These are phyloP conservation scores for Crucibulum laeve DNA, from an alignment of 768 basidiomycete species.

Conservation along the genomic window DNA sequence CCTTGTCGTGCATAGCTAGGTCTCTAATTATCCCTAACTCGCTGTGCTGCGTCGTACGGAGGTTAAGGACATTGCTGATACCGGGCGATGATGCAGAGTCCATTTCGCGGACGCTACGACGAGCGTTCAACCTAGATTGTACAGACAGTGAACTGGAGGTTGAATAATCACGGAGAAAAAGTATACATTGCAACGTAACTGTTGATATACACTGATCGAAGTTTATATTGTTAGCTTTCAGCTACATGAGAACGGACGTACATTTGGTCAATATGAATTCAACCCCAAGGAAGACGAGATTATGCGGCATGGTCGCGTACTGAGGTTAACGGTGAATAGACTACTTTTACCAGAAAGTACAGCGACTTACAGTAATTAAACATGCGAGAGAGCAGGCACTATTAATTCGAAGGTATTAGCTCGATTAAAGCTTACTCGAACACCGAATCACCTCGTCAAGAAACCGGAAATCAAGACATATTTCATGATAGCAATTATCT, in stretches of 20 bases:
- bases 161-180: background rate
- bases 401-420: background rate
- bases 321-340: slow-evolving; percentile 4
- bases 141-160: background rate
- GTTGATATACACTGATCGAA: slow-evolving; percentile 21
- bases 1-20: slow-evolving; percentile 4
- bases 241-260: slow-evolving; percentile 2
- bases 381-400: slow-evolving; percentile 10
- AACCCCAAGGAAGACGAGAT: slow-evolving; percentile 12
- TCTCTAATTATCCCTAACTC: slow-evolving; percentile 2
- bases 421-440: background rate
- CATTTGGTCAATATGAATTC: slow-evolving; percentile 16
- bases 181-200: slow-evolving; percentile 25
- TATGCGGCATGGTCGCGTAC: slow-evolving; percentile 12
- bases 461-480: background rate
- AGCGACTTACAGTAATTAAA: background rate
- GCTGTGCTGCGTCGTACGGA: slow-evolving; percentile 6
- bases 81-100: slow-evolving; percentile 5
- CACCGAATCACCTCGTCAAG: background rate
- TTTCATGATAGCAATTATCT: background rate
- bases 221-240: background rate
- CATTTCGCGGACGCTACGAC: slow-evolving; percentile 10
- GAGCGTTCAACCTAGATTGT: slow-evolving; percentile 16
- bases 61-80: slow-evolving; percentile 10
- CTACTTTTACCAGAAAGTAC: slow-evolving; percentile 1